A percentile compares a stretch with the other conserved stretches of the same genome.
phyloP scores from a whole-genome alignment of 2,329 filamentous ascomycete genomes.

The Huntiella savannae region DNA sequence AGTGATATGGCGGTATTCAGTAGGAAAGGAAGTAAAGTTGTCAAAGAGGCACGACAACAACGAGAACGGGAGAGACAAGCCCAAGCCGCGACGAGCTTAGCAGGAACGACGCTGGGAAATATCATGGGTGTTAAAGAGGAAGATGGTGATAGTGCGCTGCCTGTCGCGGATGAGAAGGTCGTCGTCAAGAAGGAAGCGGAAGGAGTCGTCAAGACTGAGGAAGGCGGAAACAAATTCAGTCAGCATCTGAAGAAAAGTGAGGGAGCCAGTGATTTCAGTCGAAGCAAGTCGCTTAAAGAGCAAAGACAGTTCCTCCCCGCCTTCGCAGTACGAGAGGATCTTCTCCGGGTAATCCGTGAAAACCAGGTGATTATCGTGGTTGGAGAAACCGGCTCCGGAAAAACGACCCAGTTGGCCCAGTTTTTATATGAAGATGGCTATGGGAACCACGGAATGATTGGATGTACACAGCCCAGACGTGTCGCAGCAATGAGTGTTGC shows the following conservation, averaged over 20 bases:
- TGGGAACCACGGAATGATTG: slow-evolving; percentile 70
- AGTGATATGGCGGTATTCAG: slow-evolving; percentile 99
- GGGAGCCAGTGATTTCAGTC: slow-evolving; percentile 77
- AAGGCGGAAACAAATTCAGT: slow-evolving; percentile 55
- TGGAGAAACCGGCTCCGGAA: slow-evolving; percentile 91
- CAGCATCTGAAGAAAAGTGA: slow-evolving; percentile 76
- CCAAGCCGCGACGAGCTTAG: slow-evolving; percentile 81
- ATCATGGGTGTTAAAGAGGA: slow-evolving; percentile 90
- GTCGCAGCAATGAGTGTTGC: slow-evolving; percentile 98
- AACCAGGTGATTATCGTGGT: slow-evolving; percentile 96
- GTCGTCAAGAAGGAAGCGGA: slow-evolving; percentile 26
- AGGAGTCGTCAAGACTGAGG: background rate
- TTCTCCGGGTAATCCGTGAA: slow-evolving; percentile 79
- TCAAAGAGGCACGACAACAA: slow-evolving; percentile 78
- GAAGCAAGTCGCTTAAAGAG: slow-evolving; percentile 74
- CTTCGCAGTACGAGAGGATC: slow-evolving; percentile 86
- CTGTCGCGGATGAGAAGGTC: slow-evolving; percentile 54
- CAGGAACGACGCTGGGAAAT: slow-evolving; percentile 81
- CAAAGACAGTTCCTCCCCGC: slow-evolving; percentile 87
- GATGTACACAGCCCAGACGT: slow-evolving; percentile 86
- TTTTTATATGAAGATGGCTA: slow-evolving; percentile 95
- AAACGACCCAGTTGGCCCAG: slow-evolving; percentile 93
- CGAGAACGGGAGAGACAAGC: slow-evolving; percentile 87
- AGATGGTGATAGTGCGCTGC: slow-evolving; percentile 71
- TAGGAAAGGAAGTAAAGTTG: slow-evolving; percentile 81